phyloP scores from a whole-genome alignment of 805 yeast genomes.

The Starmerella etchellsii region DNA sequence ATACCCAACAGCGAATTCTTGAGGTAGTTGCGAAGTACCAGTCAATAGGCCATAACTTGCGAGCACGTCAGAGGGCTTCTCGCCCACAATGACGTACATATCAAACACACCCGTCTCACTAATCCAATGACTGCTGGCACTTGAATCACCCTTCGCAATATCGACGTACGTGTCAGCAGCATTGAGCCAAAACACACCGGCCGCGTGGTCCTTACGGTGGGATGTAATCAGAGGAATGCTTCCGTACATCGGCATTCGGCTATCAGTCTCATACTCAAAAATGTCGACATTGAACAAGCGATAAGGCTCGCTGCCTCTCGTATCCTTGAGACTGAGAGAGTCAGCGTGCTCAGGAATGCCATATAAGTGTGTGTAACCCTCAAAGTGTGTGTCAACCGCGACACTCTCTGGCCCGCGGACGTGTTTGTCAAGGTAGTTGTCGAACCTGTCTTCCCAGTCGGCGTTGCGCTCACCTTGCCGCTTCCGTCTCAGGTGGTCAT shows the following conservation, averaged over 20 bases:
- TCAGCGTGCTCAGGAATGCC: conserved; percentile 99
- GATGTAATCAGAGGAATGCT: conserved; percentile 80
- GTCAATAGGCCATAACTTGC: conserved; percentile 53
- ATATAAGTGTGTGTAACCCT: conserved; percentile 49
- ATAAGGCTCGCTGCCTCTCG: conserved; percentile 56
- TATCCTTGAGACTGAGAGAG: conserved; percentile 57
- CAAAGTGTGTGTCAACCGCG: conserved; percentile 61
- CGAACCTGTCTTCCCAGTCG: conserved; percentile 63
- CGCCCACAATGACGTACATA: conserved; percentile 52
- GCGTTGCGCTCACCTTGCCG: conserved; percentile 37
- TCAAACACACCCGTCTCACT: conserved; percentile 83
- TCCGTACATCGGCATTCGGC: conserved; percentile 88
- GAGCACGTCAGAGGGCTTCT: conserved; percentile 42
- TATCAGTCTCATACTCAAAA: conserved; percentile 77
- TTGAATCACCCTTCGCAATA: conserved; percentile 30
- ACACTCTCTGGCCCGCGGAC: conserved; percentile 72
- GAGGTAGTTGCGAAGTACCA: conserved; percentile 66
- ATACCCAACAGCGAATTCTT: conserved; percentile 67
- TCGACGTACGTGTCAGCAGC: conserved; percentile 88
- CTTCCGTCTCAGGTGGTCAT: conserved; percentile 65
- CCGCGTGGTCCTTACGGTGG: conserved; percentile 36
- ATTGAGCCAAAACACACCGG: conserved; percentile 84
- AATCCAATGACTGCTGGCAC: conserved; percentile 62
- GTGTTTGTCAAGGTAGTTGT: conserved; percentile 47
- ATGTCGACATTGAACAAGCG: conserved; percentile 87